Evolutionary conservation across 768 basidiomycete genomes (phyloP).

Genomic region (Holtermanniella nyarrowii): DNA sequence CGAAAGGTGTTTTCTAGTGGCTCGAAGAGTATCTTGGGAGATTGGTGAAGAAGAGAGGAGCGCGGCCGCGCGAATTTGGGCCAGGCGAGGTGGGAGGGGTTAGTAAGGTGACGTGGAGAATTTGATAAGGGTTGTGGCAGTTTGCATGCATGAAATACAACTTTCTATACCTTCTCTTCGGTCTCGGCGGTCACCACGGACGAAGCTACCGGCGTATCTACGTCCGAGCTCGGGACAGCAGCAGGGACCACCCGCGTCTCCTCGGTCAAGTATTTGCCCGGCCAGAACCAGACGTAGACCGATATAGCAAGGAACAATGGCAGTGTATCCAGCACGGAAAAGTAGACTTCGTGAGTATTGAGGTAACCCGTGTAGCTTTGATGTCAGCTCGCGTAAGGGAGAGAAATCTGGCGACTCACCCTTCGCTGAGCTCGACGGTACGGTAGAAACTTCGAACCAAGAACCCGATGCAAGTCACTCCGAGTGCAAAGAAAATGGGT

Average conservation of each 20-base stretch:
- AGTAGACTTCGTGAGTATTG: slow-evolving; percentile 36
- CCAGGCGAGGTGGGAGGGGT: not conserved
- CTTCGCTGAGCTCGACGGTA: slow-evolving; percentile 36
- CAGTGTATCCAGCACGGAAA: slow-evolving; percentile 35
- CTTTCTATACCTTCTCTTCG: not conserved
- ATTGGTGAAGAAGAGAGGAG: not conserved
- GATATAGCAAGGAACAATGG: slow-evolving; percentile 35
- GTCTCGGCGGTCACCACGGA: not conserved
- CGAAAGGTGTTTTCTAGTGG: not conserved
- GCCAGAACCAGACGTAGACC: slow-evolving; percentile 37
- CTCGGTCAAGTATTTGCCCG: slow-evolving; percentile 28
- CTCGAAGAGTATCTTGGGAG: not conserved
- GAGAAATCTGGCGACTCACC: slow-evolving; percentile 13
- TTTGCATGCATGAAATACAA: not conserved
- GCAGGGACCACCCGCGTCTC: slow-evolving; percentile 5
- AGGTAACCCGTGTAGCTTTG: slow-evolving; percentile 34
- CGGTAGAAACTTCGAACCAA: slow-evolving; percentile 37
- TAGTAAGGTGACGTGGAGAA: too few relatives aligned
- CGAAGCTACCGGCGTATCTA: not conserved
- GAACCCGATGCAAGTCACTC: slow-evolving; percentile 40
- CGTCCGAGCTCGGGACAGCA: too few relatives aligned
- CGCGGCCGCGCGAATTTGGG: not conserved
- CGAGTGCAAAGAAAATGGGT: slow-evolving; percentile 35
- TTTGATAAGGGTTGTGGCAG: not conserved
- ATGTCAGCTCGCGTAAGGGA: not conserved